Evolutionary conservation across 345 rosid genomes (phyloP).

Genomic region (Hibiscus tridactylites): DNA sequence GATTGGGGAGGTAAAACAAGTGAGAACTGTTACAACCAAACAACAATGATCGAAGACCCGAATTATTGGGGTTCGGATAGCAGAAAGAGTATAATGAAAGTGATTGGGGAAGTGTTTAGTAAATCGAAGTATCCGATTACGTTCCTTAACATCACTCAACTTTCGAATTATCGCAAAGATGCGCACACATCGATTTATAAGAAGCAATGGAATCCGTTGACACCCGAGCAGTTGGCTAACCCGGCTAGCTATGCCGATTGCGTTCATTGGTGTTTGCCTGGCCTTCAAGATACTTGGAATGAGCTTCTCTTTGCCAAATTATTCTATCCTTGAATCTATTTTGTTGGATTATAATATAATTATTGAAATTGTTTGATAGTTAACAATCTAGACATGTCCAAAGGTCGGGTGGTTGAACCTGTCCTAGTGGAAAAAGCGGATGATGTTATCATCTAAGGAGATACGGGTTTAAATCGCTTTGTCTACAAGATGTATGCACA

Average conservation of each 20-base stretch:
- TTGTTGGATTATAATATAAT: not conserved
- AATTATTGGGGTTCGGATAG: slow-evolving; percentile 83
- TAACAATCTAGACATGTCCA: no score
- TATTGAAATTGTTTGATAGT: no score
- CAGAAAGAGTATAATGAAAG: slow-evolving; percentile 61
- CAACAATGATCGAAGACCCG: slow-evolving; percentile 48
- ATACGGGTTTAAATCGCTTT: no score
- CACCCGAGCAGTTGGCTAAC: slow-evolving; percentile 55
- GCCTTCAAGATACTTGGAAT: slow-evolving; percentile 90
- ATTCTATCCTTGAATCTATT: slow-evolving; percentile 46
- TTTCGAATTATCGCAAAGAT: slow-evolving; percentile 72
- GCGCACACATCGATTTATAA: slow-evolving; percentile 91
- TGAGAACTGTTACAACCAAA: slow-evolving; percentile 72
- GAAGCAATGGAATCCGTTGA: slow-evolving; percentile 70
- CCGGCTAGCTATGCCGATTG: slow-evolving; percentile 82
- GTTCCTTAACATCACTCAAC: slow-evolving; percentile 76
- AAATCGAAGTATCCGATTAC: slow-evolving; percentile 56
- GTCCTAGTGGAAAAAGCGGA: no score
- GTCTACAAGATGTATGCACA: no score
- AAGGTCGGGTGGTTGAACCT: no score
- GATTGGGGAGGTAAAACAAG: slow-evolving; percentile 77
- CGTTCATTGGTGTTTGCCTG: slow-evolving; percentile 90
- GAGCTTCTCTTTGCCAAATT: slow-evolving; percentile 80
- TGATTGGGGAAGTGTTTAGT: slow-evolving; percentile 66
- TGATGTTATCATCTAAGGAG: no score